Evolutionary conservation across 1,284 basidiomycete species (phyloP), one percentile per base, ranked within the genome.

Genomic region (Trametes sp.): DNA sequence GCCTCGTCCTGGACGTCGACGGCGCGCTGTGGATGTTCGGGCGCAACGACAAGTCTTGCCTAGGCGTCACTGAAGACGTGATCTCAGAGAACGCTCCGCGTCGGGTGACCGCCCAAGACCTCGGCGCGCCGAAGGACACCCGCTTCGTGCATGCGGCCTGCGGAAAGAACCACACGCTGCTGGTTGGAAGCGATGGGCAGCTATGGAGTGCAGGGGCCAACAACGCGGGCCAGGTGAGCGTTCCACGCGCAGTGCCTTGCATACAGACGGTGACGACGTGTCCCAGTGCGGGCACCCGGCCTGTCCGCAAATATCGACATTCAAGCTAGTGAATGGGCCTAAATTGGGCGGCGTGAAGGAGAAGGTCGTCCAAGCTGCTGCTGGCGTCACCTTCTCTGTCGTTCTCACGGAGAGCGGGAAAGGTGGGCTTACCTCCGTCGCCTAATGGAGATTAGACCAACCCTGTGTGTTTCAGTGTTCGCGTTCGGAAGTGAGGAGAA

Each of bases 401-500:
- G 85, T 96, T 57, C 82, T 97, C 59, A 92, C 94, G 4, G 86
- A 87, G 59, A 82, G 82, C 26, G 96, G 95, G 23, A 90, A 89
- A 82, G 85, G 91, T 89, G 68, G 48, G 75, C 72, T 23, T 46
- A 35, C 48, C 50, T 8, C 62, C 57, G 38, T 28, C 45, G 26
- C 44, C 54, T 28, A 26, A 33, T 29, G 11, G 9, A 48, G 36
- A 19, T 23, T 35, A 44, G 51, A 49, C 16, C 46, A 16, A 49
- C 31, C 16, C 38, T 35, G 8, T 50, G 23, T 31, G 38, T 57
- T 62, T 31, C 66, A 89, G 93, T 98, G 2, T 98, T 92, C 73
- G 85, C 94, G 0, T 89, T 94, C 67, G 96, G 96, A 36, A 95
- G 92, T 58, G 92, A 89, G n/a, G 95, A 98, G 76, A 89, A 94